Base-by-base conservation (phyloP, 257 asterid species). In the Handroanthus guayacan region DNA sequence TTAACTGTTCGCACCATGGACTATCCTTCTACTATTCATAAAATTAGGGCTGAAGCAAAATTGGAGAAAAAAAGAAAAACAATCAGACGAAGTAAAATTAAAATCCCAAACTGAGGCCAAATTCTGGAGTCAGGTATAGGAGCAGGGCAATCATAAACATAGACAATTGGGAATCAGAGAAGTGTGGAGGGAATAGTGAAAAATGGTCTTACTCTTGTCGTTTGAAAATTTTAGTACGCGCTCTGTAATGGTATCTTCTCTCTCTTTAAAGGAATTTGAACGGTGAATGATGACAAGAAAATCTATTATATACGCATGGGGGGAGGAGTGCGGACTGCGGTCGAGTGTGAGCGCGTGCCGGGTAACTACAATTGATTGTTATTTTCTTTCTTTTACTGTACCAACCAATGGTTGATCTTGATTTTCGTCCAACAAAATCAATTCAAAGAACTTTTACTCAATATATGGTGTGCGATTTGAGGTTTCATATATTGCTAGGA, bases 1-100 rank as follows among this genome's bases (percentile, higher is more conserved):
- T 86, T 84, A 41, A 69, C 86, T 7, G 81, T 7, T 78, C 62
- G 79, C 84, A 76, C 85, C 84, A 81, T 79, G 18, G 74, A 62
- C 34, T 36, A 47, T 3, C 18, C 38, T 68, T 9, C 5, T n/a
- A 58, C 37, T 31, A 52, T 41, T 52, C 74, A 65, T 52, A 77
- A 60, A 77, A 71, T 67, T 71, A 76, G 78, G 86, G 84, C 72
- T 50, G 38, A 9, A 36, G 48, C 12, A 18, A 54, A 36, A 38
- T 8, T 3, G 13, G 9, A 52, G 51, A 39, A 39, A 18, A 51
- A 9, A 3, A 1, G 39, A 18, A 12, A 54, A 52, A 4, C 4
- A 17, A 52, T 16, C 55, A n/a, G 39, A 39, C 10, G 71, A 62
- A 34, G 16, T 0, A 25, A 69, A 77, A 39, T 50, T 3, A 16